Evolutionary conservation across 2,329 filamentous ascomycete genomes (phyloP).

Genomic region (Sporothrix globosa): DNA sequence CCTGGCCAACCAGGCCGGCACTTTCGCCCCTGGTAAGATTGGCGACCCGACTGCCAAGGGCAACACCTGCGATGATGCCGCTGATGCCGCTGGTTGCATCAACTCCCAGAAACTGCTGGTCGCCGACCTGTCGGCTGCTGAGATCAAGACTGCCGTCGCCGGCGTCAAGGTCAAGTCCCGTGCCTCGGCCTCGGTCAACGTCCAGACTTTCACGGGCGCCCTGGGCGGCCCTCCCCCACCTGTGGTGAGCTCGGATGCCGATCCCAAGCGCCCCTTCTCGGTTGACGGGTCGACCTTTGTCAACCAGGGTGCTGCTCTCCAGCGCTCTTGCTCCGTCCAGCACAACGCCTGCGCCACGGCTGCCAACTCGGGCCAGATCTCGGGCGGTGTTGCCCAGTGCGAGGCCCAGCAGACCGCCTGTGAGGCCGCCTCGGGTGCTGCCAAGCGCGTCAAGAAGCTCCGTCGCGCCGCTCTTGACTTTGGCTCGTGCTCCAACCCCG

Average conservation of each 20-base stretch:
- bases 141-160: conserved; percentile 57
- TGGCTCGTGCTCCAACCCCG: conserved; percentile 53
- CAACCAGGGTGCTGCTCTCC: conserved; percentile 50
- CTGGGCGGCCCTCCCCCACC: conserved; percentile 50
- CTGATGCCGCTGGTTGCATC: conserved; percentile 59
- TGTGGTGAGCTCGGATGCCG: conserved; percentile 45
- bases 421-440: conserved; percentile 38
- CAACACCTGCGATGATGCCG: conserved; percentile 57
- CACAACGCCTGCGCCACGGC: conserved; percentile 56
- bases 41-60: conserved; percentile 50
- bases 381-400: conserved; percentile 48
- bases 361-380: conserved; percentile 50
- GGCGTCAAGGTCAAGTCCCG: conserved; percentile 35
- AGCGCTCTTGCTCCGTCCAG: conserved; percentile 55
- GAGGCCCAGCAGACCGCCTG: conserved; percentile 49
- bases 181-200: conserved; percentile 42
- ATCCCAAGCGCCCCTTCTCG: conserved; percentile 49
- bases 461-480: conserved; percentile 46
- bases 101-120: conserved; percentile 58
- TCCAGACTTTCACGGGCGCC: conserved; percentile 52
- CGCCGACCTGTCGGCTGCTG: conserved; percentile 56
- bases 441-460: conserved; percentile 38
- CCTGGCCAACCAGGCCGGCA: conserved; percentile 62
- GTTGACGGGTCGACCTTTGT: conserved; percentile 62
- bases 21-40: conserved; percentile 61